Percentiles rank a stretch among this genome's conserved stretches.
Evolutionary conservation across 495 filamentous ascomycete genomes (phyloP).

Genomic region (Pseudevernia furfuracea): DNA sequence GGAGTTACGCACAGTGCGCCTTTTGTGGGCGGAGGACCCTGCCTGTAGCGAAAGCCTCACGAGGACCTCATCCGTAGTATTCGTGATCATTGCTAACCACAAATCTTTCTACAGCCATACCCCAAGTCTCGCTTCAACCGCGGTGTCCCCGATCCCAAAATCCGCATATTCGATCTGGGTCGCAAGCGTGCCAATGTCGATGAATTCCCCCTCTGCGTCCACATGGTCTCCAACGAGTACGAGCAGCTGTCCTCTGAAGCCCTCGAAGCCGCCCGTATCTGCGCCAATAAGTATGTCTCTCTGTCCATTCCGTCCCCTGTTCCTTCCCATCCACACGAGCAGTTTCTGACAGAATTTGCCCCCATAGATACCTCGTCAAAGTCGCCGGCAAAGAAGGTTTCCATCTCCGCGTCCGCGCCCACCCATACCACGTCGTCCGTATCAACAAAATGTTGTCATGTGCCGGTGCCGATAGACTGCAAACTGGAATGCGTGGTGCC

Average conservation of each 20-base stretch:
- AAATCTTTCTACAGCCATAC: conserved; percentile 62
- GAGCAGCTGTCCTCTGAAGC: conserved; percentile 98
- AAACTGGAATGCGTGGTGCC: conserved; percentile 99
- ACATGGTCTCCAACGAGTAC: conserved; percentile 99
- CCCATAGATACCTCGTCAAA: conserved; percentile 81
- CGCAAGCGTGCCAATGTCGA: conserved; percentile 97
- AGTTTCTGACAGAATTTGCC: conserved; percentile 18
- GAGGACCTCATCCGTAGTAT: neutral
- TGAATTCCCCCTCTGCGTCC: conserved; percentile 96
- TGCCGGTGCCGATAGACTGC: conserved; percentile 98
- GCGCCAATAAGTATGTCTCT: conserved; percentile 87
- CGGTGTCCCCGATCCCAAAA: conserved; percentile 99
- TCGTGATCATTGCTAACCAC: neutral
- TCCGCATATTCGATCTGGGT: conserved; percentile 98
- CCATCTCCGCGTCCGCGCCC: conserved; percentile 95
- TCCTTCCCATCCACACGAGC: neutral
- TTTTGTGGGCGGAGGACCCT: neutral
- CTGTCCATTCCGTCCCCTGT: neutral
- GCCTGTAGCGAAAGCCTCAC: neutral
- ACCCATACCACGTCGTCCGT: conserved; percentile 98
- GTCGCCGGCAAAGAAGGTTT: conserved; percentile 96
- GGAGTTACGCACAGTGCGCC: neutral
- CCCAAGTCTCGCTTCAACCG: conserved; percentile 99
- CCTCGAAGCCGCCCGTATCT: conserved; percentile 98
- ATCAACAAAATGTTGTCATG: conserved; percentile 99